Percentiles rank a stretch among this genome's conserved stretches.
Conservation (phyloP, 1,284 basidiomycete genomes). For the Malassezia furfur region DNA sequence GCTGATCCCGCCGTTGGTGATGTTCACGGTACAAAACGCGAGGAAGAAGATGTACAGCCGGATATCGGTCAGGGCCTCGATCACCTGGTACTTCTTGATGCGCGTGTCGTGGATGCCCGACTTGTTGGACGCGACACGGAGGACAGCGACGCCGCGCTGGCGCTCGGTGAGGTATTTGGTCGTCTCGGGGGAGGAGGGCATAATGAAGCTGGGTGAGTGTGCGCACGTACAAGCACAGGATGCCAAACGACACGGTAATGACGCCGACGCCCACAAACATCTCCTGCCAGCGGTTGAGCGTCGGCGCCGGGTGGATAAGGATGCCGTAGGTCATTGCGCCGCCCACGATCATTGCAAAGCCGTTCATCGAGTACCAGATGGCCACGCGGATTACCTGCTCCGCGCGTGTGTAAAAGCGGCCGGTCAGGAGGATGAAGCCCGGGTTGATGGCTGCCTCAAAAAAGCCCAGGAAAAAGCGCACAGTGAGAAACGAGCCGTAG, state of each 20-base stretch:
- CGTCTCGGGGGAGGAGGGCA: constrained; percentile 30
- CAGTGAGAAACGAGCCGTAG: constrained; percentile 30
- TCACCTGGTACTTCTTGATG: constrained; percentile 54
- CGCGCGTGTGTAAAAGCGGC: constrained; percentile 29
- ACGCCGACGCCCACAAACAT: constrained; percentile 39
- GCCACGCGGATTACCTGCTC: constrained; percentile 29
- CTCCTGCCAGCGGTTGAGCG: constrained; percentile 31
- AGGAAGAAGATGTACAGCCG: constrained; percentile 45
- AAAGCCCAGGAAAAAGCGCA: constrained; percentile 42
- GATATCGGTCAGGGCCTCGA: constrained; percentile 54
- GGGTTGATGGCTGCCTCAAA: constrained; percentile 37
- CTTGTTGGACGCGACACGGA: constrained; percentile 55
- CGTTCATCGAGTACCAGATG: constrained; percentile 37
- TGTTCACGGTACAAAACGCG: constrained; percentile 23
- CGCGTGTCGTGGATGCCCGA: constrained; percentile 55
- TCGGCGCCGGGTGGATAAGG: constrained; percentile 19
- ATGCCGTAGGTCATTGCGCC: constrained; percentile 33
- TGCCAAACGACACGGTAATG: constrained; percentile 26
- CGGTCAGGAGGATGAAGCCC: constrained; percentile 31
- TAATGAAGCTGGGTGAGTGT: constrained; percentile 12
- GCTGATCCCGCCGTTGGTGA: constrained; percentile 29
- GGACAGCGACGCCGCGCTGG: constrained; percentile 55
- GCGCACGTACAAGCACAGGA: constrained; percentile 19
- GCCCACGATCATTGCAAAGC: constrained; percentile 37
- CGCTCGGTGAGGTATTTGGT: constrained; percentile 50